Percentiles rank a stretch among this genome's conserved stretches.
Evolutionary conservation across 208 protist species (phyloP).

Genomic region (Trichomonas gallinae): DNA sequence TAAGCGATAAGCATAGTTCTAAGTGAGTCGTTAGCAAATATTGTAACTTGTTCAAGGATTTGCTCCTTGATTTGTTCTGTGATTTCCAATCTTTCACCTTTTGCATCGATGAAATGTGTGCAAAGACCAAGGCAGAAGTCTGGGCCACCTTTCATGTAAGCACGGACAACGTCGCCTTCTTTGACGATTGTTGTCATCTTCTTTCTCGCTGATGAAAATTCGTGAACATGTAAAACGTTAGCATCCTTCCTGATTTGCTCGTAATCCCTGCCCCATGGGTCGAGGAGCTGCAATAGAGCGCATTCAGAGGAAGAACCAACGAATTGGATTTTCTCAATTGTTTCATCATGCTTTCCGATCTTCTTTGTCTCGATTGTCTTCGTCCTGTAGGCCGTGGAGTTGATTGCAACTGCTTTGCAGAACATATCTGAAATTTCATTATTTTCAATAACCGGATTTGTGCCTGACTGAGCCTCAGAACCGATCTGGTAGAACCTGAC

Average conservation of each 20-base stretch:
- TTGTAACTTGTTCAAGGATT: not conserved
- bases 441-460: not conserved
- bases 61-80: not conserved
- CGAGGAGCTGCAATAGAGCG: not conserved
- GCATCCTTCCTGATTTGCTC: not conserved
- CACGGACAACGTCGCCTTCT: not conserved
- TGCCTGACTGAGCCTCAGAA: not conserved
- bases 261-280: not conserved
- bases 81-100: not conserved
- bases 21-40: not conserved
- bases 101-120: not conserved
- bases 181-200: not conserved
- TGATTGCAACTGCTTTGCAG: not conserved
- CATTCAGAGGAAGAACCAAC: not conserved
- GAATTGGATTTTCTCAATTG: not conserved
- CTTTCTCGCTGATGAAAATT: not conserved
- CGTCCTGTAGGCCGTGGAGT: not conserved
- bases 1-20: not conserved
- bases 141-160: not conserved
- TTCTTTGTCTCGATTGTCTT: not conserved
- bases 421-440: not conserved
- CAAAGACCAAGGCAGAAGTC: not conserved
- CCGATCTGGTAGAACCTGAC: slow-evolving; percentile 18
- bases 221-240: not conserved
- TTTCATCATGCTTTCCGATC: not conserved